Base-by-base conservation (phyloP, 768 basidiomycete species). In the Tephrocybe sp. region DNA sequence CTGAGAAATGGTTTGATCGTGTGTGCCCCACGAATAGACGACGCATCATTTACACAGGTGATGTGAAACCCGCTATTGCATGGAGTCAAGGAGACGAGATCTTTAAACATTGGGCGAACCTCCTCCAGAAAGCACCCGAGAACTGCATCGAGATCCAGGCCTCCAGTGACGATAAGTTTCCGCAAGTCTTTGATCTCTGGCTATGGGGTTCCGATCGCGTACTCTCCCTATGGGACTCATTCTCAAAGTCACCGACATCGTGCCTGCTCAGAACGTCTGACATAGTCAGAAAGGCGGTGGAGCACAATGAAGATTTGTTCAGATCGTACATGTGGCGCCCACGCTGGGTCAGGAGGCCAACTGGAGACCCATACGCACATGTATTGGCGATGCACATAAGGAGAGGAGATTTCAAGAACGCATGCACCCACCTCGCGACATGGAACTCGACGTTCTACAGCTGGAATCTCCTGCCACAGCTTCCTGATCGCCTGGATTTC, bases 21-120 rank as follows among this genome's bases (percentile, higher is more conserved):
- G 76, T 79, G 15, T 81, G 80, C 51, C 78, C 79, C 1, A 17
- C 38, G 3, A 47, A 59, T 0, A 66, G 72, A 34, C 68, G 76
- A 7, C 63, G 62, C 6, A 54, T 76, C 45, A 67, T 79, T 39
- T 58, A 69, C 54, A 72, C 73, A 0, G 56, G 58, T 4, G 68
- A 71, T 15, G 55, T 79, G 21, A 79, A 81, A 51, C 64, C 67
- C 0, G 49, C 47, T 2, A 55, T 75, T 10, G 54, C 53, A 23
- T 57, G 63, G 48, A 60, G 62, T 5, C 54, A 60, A 6, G 74
- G 75, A 17, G 41, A 56, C n/a, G 66, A 58, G 23, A 69, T 74
- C 6, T 74, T 77, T 45, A 67, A 64, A 1, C 52, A 62, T 18
- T 80, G 79, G 76, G 57, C 58, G 18, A 63, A 63, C 23, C 42